Percentiles rank a stretch among this genome's conserved stretches.
Conservation (phyloP, 2,329 filamentous ascomycete genomes). For the Pseudonectria foliicola region DNA sequence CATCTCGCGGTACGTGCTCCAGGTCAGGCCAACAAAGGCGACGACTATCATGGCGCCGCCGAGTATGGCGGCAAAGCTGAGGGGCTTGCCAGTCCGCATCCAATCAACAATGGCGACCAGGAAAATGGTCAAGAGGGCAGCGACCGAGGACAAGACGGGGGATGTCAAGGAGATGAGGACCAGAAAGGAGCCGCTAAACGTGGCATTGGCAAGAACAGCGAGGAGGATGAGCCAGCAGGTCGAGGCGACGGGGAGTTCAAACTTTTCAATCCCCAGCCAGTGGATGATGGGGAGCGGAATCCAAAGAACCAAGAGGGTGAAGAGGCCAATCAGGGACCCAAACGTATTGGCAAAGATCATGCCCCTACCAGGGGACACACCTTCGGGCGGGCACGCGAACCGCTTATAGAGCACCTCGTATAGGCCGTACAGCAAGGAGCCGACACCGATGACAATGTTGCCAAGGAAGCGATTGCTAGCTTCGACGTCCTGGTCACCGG, state of each 20-base stretch:
- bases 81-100: conserved; percentile 68
- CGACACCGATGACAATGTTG: conserved; percentile 85
- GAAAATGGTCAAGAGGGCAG: conserved; percentile 92
- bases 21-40: conserved; percentile 81
- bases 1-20: conserved; percentile 92
- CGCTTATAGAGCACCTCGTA: conserved; percentile 98
- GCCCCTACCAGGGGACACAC: conserved; percentile 74
- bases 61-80: conserved; percentile 66
- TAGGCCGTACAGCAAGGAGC: conserved; percentile 87
- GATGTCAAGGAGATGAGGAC: conserved; percentile 89
- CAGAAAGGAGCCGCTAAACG: conserved; percentile 87
- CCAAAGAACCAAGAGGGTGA: conserved; percentile 86
- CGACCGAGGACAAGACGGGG: conserved; percentile 86
- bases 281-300: conserved; percentile 84
- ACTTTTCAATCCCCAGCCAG: conserved; percentile 67
- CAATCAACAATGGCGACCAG: conserved; percentile 90
- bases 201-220: conserved; percentile 79
- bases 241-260: conserved; percentile 71
- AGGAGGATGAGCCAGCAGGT: conserved; percentile 74
- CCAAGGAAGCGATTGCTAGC: conserved; percentile 67
- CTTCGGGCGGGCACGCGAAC: conserved; percentile 86
- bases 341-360: conserved; percentile 95
- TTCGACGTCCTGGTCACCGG: conserved; percentile 31
- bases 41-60: conserved; percentile 84
- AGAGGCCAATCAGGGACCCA: conserved; percentile 76